Percentiles rank a stretch among this genome's conserved stretches.
Evolutionary conservation across 2,329 filamentous ascomycete species (phyloP).

Genomic region (Rachicladosporium sp.): DNA sequence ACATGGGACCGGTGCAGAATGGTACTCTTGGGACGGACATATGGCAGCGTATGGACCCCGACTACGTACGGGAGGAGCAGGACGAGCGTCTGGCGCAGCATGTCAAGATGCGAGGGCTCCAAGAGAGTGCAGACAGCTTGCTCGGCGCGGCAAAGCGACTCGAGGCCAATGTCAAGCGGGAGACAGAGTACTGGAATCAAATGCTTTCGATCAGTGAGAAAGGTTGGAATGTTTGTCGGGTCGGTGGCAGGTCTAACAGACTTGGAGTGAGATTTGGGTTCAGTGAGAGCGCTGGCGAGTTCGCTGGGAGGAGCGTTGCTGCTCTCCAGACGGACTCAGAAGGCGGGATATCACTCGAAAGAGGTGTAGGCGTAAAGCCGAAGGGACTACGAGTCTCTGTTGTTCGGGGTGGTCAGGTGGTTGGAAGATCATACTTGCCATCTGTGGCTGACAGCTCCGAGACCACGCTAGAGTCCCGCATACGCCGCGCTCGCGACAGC

Average conservation of each 20-base stretch:
- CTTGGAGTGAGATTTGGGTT: constrained; percentile 86
- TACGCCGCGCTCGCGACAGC: constrained; percentile 65
- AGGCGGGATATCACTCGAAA: constrained; percentile 64
- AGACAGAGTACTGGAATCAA: constrained; percentile 82
- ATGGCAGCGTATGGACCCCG: constrained; percentile 46
- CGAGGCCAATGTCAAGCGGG: constrained; percentile 62
- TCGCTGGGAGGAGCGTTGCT: constrained; percentile 63
- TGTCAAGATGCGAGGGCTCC: constrained; percentile 67
- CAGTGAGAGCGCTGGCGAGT: constrained; percentile 52
- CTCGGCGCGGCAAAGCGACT: constrained; percentile 60
- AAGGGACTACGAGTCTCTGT: constrained; percentile 58
- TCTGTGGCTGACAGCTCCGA: constrained; percentile 33
- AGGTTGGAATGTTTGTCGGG: constrained; percentile 73
- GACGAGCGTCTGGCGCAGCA: constrained; percentile 45
- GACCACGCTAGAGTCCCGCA: constrained; percentile 51
- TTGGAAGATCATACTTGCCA: constrained; percentile 40
- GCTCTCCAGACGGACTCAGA: constrained; percentile 63
- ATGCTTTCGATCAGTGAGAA: constrained; percentile 67
- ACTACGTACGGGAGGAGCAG: constrained; percentile 30
- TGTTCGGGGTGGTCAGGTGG: constrained; percentile 42
- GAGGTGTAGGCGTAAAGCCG: constrained; percentile 42
- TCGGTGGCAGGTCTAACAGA: constrained; percentile 57
- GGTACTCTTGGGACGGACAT: constrained; percentile 60
- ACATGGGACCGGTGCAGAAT: constrained; percentile 60
- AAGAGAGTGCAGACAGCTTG: constrained; percentile 61